Conservation (phyloP, 2,329 filamentous ascomycete genomes). For the Elsinoe fawcettii region DNA sequence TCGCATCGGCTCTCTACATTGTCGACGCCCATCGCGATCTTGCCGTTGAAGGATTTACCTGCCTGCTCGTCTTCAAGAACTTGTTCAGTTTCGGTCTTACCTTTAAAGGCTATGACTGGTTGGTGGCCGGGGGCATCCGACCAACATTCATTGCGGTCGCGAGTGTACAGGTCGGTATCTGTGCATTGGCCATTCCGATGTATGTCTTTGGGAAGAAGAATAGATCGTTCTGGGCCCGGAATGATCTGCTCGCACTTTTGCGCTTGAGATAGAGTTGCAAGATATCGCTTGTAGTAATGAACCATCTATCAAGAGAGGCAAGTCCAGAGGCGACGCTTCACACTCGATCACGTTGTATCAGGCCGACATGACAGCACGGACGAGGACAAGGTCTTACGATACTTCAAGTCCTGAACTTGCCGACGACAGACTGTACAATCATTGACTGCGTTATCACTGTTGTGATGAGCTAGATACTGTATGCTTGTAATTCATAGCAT, state of each 20-base stretch:
- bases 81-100: conserved; percentile 83
- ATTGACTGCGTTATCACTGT: too few relatives aligned
- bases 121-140: conserved; percentile 55
- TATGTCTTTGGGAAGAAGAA: conserved; percentile 73
- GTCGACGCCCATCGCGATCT: conserved; percentile 87
- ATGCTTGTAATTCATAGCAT: too few relatives aligned
- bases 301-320: neutral
- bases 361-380: too few relatives aligned
- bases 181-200: conserved; percentile 65
- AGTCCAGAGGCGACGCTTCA: too few relatives aligned
- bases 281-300: neutral
- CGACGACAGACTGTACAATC: too few relatives aligned
- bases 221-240: conserved; percentile 64
- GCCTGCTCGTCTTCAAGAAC: conserved; percentile 89
- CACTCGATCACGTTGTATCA: too few relatives aligned
- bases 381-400: too few relatives aligned
- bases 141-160: conserved; percentile 63
- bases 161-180: conserved; percentile 70
- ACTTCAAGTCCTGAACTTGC: too few relatives aligned
- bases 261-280: conserved; percentile 27
- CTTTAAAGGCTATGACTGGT: conserved; percentile 77
- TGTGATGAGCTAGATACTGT: too few relatives aligned
- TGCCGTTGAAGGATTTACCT: conserved; percentile 80
- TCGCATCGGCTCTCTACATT: conserved; percentile 78
- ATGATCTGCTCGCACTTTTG: conserved; percentile 57